These are phyloP conservation scores for Gillenia trifoliata DNA, from an alignment of 306 rosid genomes.

Conservation along the genomic window DNA sequence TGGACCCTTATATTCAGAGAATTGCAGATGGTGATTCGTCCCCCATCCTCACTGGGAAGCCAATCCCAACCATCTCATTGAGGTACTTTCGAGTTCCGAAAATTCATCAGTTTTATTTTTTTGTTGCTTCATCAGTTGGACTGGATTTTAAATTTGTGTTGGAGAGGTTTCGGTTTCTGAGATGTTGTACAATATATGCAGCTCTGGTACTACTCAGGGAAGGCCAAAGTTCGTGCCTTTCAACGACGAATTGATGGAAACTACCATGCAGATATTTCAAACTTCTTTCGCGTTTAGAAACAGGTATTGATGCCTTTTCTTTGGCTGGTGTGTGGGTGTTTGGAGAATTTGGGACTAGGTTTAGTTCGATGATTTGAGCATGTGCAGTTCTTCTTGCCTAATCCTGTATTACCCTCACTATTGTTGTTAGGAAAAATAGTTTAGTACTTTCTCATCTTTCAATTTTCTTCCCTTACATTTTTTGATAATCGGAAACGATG, in stretches of 20 bases:
- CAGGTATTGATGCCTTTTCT: constrained; percentile 35
- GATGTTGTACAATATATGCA: constrained; percentile 26
- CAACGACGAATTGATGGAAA: constrained; percentile 77
- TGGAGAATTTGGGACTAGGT: too few relatives aligned
- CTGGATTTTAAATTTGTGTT: background rate
- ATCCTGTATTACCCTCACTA: background rate
- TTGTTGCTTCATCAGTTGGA: background rate
- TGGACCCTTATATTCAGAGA: constrained; percentile 67
- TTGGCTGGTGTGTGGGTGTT: too few relatives aligned
- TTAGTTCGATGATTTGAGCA: background rate
- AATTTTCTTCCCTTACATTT: background rate
- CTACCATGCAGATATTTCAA: constrained; percentile 64
- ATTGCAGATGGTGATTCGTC: constrained; percentile 62
- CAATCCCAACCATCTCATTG: constrained; percentile 71
- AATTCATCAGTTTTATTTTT: background rate
- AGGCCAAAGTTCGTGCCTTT: constrained; percentile 79
- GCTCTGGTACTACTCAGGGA: constrained; percentile 96
- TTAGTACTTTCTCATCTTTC: background rate
- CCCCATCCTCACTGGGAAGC: constrained; percentile 74
- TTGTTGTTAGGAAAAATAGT: background rate
- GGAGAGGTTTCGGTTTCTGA: constrained; percentile 16
- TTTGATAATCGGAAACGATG: constrained; percentile 12
- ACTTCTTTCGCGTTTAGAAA: constrained; percentile 87
- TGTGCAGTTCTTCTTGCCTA: background rate
- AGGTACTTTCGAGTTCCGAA: constrained; percentile 33